Percentiles rank a stretch among this genome's conserved stretches.
Conservation (phyloP, 1,284 basidiomycete genomes). For the Heterobasidion occidentale region DNA sequence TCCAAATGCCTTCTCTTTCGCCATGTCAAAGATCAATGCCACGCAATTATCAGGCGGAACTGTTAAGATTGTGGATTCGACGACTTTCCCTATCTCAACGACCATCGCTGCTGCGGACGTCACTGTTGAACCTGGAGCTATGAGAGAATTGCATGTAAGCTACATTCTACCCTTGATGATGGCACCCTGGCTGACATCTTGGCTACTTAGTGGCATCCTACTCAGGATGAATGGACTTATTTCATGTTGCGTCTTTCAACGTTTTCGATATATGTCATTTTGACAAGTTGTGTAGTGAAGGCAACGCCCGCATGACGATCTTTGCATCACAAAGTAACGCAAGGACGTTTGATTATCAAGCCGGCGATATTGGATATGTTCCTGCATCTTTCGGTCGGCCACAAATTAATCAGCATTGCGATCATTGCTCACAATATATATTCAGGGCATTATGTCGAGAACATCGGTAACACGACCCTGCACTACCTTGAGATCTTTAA, state of each 20-base stretch:
- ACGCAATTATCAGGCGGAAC: conserved; percentile 50
- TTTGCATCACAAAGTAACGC: conserved; percentile 58
- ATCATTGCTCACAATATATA: neutral
- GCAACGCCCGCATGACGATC: conserved; percentile 51
- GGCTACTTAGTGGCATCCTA: conserved; percentile 60
- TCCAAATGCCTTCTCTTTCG: conserved; percentile 44
- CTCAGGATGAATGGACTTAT: conserved; percentile 61
- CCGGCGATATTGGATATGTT: conserved; percentile 60
- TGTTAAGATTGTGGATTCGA: conserved; percentile 56
- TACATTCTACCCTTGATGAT: neutral
- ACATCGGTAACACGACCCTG: conserved; percentile 56
- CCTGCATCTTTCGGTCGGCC: conserved; percentile 45
- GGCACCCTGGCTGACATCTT: conserved; percentile 1
- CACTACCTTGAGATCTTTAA: conserved; percentile 62
- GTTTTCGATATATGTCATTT: neutral
- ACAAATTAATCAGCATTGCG: neutral
- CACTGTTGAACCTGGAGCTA: conserved; percentile 58
- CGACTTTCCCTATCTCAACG: conserved; percentile 40
- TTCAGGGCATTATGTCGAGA: conserved; percentile 63
- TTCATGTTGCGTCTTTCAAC: conserved; percentile 25
- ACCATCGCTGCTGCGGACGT: conserved; percentile 63
- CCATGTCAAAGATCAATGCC: conserved; percentile 41
- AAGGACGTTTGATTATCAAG: conserved; percentile 61
- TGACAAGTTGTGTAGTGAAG: conserved; percentile 30
- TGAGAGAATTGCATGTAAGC: conserved; percentile 33